Evolutionary conservation across 768 basidiomycete genomes (phyloP).

Genomic region (Pisolithus microcarpus): DNA sequence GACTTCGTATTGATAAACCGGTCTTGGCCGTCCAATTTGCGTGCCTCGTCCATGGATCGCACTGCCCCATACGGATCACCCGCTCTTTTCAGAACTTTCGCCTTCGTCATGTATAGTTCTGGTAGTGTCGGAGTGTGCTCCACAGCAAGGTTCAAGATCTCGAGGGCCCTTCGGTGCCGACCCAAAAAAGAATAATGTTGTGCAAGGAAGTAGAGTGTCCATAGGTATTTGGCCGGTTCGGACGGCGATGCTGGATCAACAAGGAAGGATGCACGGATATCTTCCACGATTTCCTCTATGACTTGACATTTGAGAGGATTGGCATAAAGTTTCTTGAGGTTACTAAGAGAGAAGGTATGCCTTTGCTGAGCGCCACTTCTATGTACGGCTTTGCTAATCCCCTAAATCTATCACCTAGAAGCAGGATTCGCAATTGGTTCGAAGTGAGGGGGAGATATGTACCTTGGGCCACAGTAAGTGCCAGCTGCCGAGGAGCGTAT

Average conservation of each 20-base stretch:
- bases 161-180: slow-evolving; percentile 41
- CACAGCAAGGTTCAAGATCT: slow-evolving; percentile 58
- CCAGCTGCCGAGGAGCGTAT: slow-evolving; percentile 64
- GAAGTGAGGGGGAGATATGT: background rate
- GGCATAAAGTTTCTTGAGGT: slow-evolving; percentile 78
- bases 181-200: slow-evolving; percentile 75
- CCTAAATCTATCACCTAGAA: slow-evolving; percentile 59
- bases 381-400: slow-evolving; percentile 62
- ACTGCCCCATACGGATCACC: slow-evolving; percentile 79
- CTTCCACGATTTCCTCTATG: slow-evolving; percentile 66
- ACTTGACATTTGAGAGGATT: slow-evolving; percentile 55
- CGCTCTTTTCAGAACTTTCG: slow-evolving; percentile 76
- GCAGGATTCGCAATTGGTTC: background rate
- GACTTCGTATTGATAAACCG: slow-evolving; percentile 91
- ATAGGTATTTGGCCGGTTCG: slow-evolving; percentile 78
- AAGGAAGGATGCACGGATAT: slow-evolving; percentile 32
- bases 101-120: slow-evolving; percentile 78
- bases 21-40: slow-evolving; percentile 86
- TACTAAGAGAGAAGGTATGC: slow-evolving; percentile 87
- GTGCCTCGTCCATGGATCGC: slow-evolving; percentile 68
- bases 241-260: slow-evolving; percentile 29
- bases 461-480: slow-evolving; percentile 59
- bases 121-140: slow-evolving; percentile 90
- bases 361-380: slow-evolving; percentile 62
- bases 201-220: slow-evolving; percentile 93